Evolutionary conservation across 2,329 filamentous ascomycete species (phyloP), one percentile per base, ranked within the genome.

Genomic region (Malbranchea zuffiana): DNA sequence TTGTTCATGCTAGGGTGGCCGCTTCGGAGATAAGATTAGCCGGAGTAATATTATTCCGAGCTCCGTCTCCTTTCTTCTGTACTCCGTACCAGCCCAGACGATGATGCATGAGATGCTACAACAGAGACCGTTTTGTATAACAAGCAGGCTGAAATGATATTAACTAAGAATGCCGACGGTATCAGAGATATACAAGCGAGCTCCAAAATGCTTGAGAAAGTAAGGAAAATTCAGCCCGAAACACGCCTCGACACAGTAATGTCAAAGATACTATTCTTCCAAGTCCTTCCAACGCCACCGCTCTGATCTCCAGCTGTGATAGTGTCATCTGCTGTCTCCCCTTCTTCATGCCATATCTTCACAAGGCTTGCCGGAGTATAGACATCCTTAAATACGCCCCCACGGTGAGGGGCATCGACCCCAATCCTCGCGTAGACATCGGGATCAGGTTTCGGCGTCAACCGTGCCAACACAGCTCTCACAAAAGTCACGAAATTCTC

Each of bases 351-450:
- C 83, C 85, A 93, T n/a, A 93, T 60, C 61, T 82, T 86, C 35
- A 90, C 82, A 17, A 95, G 65, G 57, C 86, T 94, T 0, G 85
- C 87, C 0, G 88, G 88, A 1, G 88, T 80, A 61, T 94, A 95
- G 1, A 85, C 73, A 3, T 81, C 83, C 48, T 77, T 76, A 65
- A 96, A 96, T 0, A 88, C 68, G 19, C 74, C 74, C 45, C 67
- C 64, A 11, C 69, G 64, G 1, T 71, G 72, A n/a, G n/a, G n/a
- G 18, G 72, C 66, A 29, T 72, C 71, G 6, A 93, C 63, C 1
- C 85, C 85, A 11, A 92, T 65, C 2, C 82, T 67, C 1, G 78
- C 69, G 45, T 90, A 80, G 1, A 92, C 49, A 55, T 93, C 82
- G 1, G 83, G 79, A 54, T 90, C 79, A 1, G 81, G 72, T 8